Conservation (phyloP, 352 stramenopile genomes). For the Phytophthora citricola region DNA sequence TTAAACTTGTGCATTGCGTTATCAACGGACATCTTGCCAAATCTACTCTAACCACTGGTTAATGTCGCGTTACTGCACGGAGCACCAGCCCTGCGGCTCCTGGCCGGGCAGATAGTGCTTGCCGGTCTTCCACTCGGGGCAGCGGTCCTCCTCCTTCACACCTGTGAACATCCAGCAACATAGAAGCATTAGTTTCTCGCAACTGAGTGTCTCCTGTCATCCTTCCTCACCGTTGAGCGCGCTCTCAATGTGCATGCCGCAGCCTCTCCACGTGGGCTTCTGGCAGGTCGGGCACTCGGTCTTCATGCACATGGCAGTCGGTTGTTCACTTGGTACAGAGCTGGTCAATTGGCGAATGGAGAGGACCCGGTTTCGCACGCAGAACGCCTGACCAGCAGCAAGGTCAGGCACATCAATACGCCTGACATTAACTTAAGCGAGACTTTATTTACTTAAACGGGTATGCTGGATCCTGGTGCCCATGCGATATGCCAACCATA, state of each 20-base stretch:
- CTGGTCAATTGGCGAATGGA: constrained; percentile 30
- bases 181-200: not conserved
- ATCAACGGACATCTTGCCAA: constrained; percentile 9
- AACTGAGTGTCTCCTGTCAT: not conserved
- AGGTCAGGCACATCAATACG: too few species aligned
- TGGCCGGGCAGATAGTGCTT: constrained; percentile 48
- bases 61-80: constrained; percentile 24
- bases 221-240: constrained; percentile 45
- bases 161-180: constrained; percentile 14
- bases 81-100: constrained; percentile 32
- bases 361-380: constrained; percentile 1
- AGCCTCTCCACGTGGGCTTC: constrained; percentile 70
- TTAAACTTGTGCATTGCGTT: constrained; percentile 8
- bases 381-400: too few species aligned
- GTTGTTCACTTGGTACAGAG: constrained; percentile 10
- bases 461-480: not conserved
- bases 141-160: constrained; percentile 54
- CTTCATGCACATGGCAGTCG: constrained; percentile 63
- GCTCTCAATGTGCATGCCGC: constrained; percentile 63
- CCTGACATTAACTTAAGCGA: too few species aligned
- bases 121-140: constrained; percentile 60
- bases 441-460: too few species aligned
- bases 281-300: constrained; percentile 63
- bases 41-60: constrained; percentile 23
- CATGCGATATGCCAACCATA: not conserved